These are phyloP conservation scores for Suillus americanus DNA, from an alignment of 768 basidiomycete genomes.

Conservation along the genomic window DNA sequence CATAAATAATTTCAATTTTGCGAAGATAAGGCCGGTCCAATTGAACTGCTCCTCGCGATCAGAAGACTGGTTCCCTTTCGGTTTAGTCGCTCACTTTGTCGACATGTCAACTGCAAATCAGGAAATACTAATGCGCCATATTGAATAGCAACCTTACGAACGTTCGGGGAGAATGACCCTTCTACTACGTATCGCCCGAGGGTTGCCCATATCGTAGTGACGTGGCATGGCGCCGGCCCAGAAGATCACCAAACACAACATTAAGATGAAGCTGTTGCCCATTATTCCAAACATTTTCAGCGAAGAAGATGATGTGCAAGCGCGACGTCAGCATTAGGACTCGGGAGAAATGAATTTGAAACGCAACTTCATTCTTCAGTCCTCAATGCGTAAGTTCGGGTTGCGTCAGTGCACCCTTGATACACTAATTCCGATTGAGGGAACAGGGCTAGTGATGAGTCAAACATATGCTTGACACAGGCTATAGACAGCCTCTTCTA, in stretches of 20 bases:
- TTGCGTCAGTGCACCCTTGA: neutral
- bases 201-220: slow-evolving; percentile 2
- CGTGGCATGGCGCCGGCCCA: neutral
- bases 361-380: neutral
- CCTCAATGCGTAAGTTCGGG: neutral
- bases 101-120: neutral
- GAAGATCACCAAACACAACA: neutral
- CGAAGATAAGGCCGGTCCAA: neutral
- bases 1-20: neutral
- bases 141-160: no score
- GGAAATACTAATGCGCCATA: neutral
- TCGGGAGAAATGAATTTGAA: neutral
- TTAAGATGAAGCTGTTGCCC: no score
- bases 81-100: neutral
- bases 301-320: no score
- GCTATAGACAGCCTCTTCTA: neutral
- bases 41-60: neutral
- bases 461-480: neutral
- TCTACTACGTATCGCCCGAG: neutral
- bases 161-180: neutral
- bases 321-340: neutral
- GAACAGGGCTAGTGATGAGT: neutral
- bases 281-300: no score
- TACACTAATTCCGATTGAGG: neutral
- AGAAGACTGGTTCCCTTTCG: neutral